Base-by-base conservation (phyloP, 2,329 filamentous ascomycete genomes). In the Conoideocrella luteorostrata region DNA sequence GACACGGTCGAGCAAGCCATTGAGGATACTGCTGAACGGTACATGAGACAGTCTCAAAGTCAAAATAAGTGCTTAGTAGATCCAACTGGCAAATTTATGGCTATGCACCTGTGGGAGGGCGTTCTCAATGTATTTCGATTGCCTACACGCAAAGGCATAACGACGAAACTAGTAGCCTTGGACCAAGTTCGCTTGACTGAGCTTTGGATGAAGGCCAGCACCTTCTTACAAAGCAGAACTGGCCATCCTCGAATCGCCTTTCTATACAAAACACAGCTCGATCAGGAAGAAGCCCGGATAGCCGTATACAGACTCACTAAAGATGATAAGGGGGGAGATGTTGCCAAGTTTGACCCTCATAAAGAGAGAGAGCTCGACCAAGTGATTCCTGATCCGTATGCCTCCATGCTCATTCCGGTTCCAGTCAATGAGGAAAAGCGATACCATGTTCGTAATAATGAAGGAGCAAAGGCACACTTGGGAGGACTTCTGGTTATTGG, bases 1-100 rank as follows among this genome's bases (percentile, higher is more conserved):
- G 70, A 76, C 7, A 77, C 73, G 0, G 59, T 75, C 18, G 68
- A 74, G 53, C 68, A 74, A 56, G 55, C 66, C 2, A 74, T 78
- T 32, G 65, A 70, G 32, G 78, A 84, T 49, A 56, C 66, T 2
- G 67, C 74, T 24, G 78, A 82, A 55, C 74, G 69, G 29, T 74
- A 80, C 48, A 77, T 83, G 75, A 72, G 88, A 41, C 86, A 94
- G 57, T 84, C 85, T 7, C 86, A 91, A 61, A 90, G 86, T 47
- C 84, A 86, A 52, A 87, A 94, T 63, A 77, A 86, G 55, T 91
- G 87, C 54, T 71, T 90, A 49, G 82, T 95, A 5, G 91, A 97
- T 60, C 89, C 89, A 0, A 84, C 82, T 0, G 82, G 85, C 26
- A 68, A 66, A 30, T 79, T 71, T 52, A 67, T 80, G 66, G 73